Conservation (phyloP, 306 rosid species). For the Heteromeles arbutifolia region DNA sequence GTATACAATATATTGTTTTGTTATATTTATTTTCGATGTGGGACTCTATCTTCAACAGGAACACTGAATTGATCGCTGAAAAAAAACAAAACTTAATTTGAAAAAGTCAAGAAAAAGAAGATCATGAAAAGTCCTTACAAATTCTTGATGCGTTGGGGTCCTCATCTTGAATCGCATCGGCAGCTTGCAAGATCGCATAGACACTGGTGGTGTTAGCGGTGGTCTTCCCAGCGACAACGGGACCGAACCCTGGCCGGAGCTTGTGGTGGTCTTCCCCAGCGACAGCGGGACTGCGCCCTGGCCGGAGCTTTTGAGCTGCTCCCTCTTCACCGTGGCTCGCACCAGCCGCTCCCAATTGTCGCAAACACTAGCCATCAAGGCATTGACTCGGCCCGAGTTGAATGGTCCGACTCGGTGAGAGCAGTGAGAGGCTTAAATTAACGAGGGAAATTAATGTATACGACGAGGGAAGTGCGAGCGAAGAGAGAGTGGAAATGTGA, state of each 20-base stretch:
- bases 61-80: neutral
- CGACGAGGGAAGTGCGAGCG: neutral
- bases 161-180: slow-evolving; percentile 77
- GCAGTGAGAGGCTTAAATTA: neutral
- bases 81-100: neutral
- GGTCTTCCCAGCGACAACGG: too few species aligned
- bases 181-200: slow-evolving; percentile 64
- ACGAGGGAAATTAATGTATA: neutral
- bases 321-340: slow-evolving; percentile 70
- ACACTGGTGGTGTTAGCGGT: too few species aligned
- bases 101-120: neutral
- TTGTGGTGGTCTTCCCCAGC: neutral
- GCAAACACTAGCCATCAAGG: slow-evolving; percentile 59
- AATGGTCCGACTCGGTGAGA: neutral
- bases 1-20: neutral
- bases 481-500: too few species aligned
- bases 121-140: slow-evolving; percentile 30
- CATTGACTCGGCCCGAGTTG: neutral
- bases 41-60: neutral
- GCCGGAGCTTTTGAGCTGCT: slow-evolving; percentile 59
- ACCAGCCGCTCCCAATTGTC: slow-evolving; percentile 76
- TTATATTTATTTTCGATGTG: too few species aligned
- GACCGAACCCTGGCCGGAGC: slow-evolving; percentile 43
- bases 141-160: slow-evolving; percentile 72
- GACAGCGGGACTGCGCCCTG: slow-evolving; percentile 15